Base-by-base conservation (phyloP, 805 yeast genomes). In the Cyberlindnera petersonii region DNA sequence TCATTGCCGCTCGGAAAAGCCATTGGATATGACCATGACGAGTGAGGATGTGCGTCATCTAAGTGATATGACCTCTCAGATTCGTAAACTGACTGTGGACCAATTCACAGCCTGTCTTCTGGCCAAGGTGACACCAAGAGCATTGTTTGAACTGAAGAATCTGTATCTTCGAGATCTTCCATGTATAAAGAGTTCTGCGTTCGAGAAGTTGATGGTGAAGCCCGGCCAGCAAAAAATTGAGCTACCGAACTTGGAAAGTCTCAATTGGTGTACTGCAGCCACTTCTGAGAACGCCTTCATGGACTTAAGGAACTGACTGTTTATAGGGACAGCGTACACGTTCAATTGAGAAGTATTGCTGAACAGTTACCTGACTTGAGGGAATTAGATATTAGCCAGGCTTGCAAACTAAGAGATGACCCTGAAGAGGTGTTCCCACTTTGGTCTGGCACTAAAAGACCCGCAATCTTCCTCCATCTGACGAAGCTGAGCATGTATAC, bases 51-150 rank as follows among this genome's bases (percentile, higher is more conserved):
- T 7, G 17, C 34, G 18, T 14, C 24, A 23, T 6, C n/a, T 31
- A 9, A 22, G 27, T 6, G 34, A 31, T 19, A 31, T 31, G 34
- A 22, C 23, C 11, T 15, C 14, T 20, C 9, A 22, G 19, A 31
- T 27, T n/a, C 19, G 15, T 22, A 13, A 22, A 9, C 15, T 31
- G 26, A 27, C 21, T 17, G 18, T 31, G 9, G 34, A 31, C n/a
- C 18, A 27, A 6, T 31, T 21, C 27, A 31, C 34, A 10, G 23
- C 34, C 11, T 31, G 34, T 22, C 5, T 31, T 10, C 26, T 31
- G 4, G 26, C 22, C 5, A 5, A 23, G 9, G 13, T 31, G 20
- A 15, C 17, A 4, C 34, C 26, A 7, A 8, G 22, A 6, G 22
- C 32, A 6, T 19, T 29, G 5, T n/a, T 13, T 7, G 24, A 29